Conservation (phyloP, 2,329 filamentous ascomycete genomes). For the Phyllosticta citribraziliensis region DNA sequence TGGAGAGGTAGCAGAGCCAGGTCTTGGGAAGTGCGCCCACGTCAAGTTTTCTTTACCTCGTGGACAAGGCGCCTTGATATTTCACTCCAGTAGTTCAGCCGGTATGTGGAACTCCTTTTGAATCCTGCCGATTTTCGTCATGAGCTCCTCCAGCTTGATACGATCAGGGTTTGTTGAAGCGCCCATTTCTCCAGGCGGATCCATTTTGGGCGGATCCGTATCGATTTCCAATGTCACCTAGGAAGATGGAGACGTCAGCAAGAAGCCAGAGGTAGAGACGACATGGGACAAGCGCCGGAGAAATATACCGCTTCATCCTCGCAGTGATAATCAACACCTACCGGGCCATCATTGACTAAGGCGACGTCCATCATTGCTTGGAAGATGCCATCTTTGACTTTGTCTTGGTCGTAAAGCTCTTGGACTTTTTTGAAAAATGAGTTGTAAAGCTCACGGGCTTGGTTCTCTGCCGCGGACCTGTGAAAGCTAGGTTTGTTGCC, state of each 20-base stretch:
- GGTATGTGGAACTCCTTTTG: constrained; percentile 25
- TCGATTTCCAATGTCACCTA: constrained; percentile 42
- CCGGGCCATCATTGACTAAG: constrained; percentile 74
- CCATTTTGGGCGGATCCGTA: constrained; percentile 35
- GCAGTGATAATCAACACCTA: constrained; percentile 52
- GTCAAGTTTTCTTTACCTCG: neutral
- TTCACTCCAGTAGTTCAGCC: constrained; percentile 19
- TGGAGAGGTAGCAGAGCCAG: neutral
- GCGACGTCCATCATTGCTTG: constrained; percentile 99
- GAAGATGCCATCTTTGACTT: constrained; percentile 90
- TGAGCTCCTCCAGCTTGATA: constrained; percentile 11
- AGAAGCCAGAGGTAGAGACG: neutral
- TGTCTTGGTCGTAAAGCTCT: constrained; percentile 59
- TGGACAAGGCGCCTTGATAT: neutral
- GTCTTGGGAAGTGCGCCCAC: neutral
- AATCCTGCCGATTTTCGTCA: constrained; percentile 21
- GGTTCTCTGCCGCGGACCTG: constrained; percentile 66
- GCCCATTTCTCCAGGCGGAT: constrained; percentile 15
- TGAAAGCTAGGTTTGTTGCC: constrained; percentile 94
- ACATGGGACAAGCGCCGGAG: constrained; percentile 14
- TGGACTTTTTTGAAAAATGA: constrained; percentile 71
- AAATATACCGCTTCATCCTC: constrained; percentile 46
- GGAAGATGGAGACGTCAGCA: neutral
- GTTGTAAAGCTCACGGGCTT: constrained; percentile 74
- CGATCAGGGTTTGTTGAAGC: neutral